These are phyloP conservation scores for Solanum arcanum DNA, from an alignment of 257 asterid genomes.

Conservation along the genomic window DNA sequence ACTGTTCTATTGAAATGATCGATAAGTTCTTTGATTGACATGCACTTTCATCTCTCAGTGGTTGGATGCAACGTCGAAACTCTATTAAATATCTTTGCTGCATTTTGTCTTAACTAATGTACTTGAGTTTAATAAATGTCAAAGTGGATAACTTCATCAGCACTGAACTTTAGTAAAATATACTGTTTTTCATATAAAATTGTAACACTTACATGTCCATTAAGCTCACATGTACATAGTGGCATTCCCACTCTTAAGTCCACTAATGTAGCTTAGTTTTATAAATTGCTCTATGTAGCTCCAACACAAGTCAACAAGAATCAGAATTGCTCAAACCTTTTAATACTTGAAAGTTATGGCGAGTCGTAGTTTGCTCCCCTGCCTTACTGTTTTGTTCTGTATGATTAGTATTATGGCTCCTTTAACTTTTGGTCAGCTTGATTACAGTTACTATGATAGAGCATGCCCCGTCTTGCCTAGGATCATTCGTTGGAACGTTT, in stretches of 20 bases:
- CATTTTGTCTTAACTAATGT: neutral
- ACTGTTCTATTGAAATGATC: neutral
- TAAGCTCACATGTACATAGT: conserved; percentile 31
- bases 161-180: conserved; percentile 1
- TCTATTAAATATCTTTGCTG: neutral
- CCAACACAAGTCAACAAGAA: conserved; percentile 5
- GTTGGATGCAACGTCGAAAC: neutral
- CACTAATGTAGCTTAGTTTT: conserved; percentile 17
- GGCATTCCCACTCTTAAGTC: conserved; percentile 44
- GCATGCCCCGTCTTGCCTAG: conserved; percentile 41
- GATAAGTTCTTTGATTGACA: neutral
- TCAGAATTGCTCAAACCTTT: neutral
- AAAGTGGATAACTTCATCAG: conserved; percentile 14
- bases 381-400: conserved; percentile 1
- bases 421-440: conserved; percentile 11
- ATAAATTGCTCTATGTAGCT: conserved; percentile 22
- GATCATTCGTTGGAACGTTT: conserved; percentile 43
- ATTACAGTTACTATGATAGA: conserved; percentile 35
- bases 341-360: conserved; percentile 17
- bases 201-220: conserved; percentile 10
- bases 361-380: neutral
- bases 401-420: neutral
- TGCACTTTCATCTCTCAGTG: neutral
- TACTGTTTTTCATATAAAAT: neutral
- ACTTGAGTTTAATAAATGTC: neutral